Conservation (phyloP, 2,329 filamentous ascomycete genomes). For the Scolecobasidium constrictum region DNA sequence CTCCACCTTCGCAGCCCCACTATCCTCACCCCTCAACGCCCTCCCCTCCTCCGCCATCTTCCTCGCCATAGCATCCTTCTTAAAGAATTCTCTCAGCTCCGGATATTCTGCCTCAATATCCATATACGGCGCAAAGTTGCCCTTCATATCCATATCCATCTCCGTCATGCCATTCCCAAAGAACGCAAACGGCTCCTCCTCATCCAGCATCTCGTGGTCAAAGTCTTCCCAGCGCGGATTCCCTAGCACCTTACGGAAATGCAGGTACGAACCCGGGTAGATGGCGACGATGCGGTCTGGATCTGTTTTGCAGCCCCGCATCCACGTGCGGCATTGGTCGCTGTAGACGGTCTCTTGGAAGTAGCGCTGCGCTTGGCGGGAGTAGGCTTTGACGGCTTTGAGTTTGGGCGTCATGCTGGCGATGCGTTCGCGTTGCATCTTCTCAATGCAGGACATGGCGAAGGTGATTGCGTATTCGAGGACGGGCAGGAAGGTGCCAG, state of each 20-base stretch:
- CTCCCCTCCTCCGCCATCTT: no score
- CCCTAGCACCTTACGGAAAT: slow-evolving; percentile 37
- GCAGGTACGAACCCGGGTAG: slow-evolving; percentile 37
- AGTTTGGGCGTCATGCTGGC: slow-evolving; percentile 32
- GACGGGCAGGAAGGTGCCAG: slow-evolving; percentile 4
- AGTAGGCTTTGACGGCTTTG: slow-evolving; percentile 39
- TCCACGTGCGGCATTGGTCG: slow-evolving; percentile 17
- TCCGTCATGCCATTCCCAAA: slow-evolving; percentile 22
- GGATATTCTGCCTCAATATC: slow-evolving; percentile 4
- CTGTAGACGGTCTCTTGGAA: slow-evolving; percentile 36
- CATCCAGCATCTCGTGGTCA: slow-evolving; percentile 25
- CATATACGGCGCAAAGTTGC: slow-evolving; percentile 3
- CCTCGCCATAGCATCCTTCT: background rate
- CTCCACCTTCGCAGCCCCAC: background rate
- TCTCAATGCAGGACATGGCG: slow-evolving; percentile 38
- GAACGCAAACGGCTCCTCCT: slow-evolving; percentile 23
- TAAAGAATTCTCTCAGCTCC: background rate
- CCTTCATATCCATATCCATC: slow-evolving; percentile 6
- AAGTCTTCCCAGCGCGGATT: slow-evolving; percentile 37
- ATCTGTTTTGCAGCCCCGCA: slow-evolving; percentile 17
- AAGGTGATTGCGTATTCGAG: slow-evolving; percentile 25
- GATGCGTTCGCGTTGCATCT: slow-evolving; percentile 38
- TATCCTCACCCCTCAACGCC: background rate
- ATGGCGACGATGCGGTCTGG: slow-evolving; percentile 26
- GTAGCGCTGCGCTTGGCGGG: slow-evolving; percentile 32